Conservation (phyloP, 2,329 filamentous ascomycete species). For the Zelopaecilomyces penicillatus region DNA sequence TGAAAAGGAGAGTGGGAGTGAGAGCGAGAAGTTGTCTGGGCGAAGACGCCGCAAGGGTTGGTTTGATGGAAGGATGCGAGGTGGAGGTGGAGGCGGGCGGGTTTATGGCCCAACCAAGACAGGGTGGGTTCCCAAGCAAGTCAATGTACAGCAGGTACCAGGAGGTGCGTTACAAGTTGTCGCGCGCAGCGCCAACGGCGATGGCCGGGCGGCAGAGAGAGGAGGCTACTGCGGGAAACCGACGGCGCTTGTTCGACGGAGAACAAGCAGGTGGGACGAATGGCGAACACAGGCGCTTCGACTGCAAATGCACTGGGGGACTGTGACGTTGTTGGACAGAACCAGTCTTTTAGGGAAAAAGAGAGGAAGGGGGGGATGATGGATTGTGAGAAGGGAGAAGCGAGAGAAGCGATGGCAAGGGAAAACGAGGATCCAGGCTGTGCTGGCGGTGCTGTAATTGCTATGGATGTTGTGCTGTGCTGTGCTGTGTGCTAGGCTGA, state of each 20-base stretch:
- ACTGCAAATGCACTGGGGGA: too few species aligned
- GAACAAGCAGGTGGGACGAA: too few species aligned
- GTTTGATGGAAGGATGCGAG: slow-evolving; percentile 3
- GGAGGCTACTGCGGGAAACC: background rate
- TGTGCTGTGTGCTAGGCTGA: too few species aligned
- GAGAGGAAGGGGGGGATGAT: background rate
- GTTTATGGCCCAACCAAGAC: too few species aligned
- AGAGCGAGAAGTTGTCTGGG: slow-evolving; percentile 1
- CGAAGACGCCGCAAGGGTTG: slow-evolving; percentile 1
- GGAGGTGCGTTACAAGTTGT: too few species aligned
- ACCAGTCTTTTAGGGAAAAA: background rate
- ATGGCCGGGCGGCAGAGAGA: slow-evolving; percentile 2
- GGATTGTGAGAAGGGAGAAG: background rate
- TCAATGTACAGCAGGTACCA: too few species aligned
- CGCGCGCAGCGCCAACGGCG: slow-evolving; percentile 1
- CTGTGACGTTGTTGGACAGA: too few species aligned
- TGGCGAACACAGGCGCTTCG: too few species aligned
- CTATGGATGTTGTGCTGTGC: too few species aligned
- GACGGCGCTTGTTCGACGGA: slow-evolving; percentile 1
- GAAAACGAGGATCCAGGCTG: too few species aligned
- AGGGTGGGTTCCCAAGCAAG: too few species aligned
- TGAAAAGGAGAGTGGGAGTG: slow-evolving; percentile 1
- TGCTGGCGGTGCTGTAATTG: too few species aligned
- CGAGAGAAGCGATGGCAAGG: background rate
- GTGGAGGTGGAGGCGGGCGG: slow-evolving; percentile 1